These are phyloP conservation scores for Ceriops decandra DNA, from an alignment of 345 rosid genomes.

Conservation along the genomic window DNA sequence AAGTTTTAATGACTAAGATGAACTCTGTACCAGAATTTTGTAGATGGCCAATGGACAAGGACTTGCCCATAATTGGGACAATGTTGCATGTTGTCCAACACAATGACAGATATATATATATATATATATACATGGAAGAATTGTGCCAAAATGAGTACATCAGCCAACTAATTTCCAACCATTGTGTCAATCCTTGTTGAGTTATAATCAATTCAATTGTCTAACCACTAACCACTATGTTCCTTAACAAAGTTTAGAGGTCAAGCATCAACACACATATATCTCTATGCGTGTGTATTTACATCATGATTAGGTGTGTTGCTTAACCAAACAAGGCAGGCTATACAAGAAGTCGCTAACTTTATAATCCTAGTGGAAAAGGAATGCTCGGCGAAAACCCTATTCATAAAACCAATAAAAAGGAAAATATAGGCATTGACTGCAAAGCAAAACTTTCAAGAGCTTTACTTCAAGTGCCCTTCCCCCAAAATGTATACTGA, in stretches of 20 bases:
- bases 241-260: not conserved
- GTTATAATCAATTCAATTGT: not conserved
- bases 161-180: not conserved
- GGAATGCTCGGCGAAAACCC: not conserved
- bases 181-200: not conserved
- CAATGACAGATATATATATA: not conserved
- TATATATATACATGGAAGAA: not conserved
- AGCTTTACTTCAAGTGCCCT: too few species aligned
- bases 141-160: slow-evolving; percentile 3
- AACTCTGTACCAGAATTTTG: too few species aligned
- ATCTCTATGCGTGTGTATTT: not conserved
- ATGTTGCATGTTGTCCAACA: slow-evolving; percentile 6
- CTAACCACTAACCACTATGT: slow-evolving; percentile 12
- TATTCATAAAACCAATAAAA: too few species aligned
- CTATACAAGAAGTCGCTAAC: not conserved
- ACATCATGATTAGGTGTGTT: not conserved
- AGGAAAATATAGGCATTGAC: too few species aligned
- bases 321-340: slow-evolving; percentile 8
- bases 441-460: too few species aligned
- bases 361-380: not conserved
- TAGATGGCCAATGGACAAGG: not conserved
- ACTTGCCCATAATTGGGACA: not conserved
- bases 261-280: slow-evolving; percentile 7
- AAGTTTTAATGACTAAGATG: too few species aligned
- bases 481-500: too few species aligned